Evolutionary conservation across 2,329 filamentous ascomycete genomes (phyloP), one percentile per base, ranked within the genome.

Genomic region (Cyanodermella asteris): DNA sequence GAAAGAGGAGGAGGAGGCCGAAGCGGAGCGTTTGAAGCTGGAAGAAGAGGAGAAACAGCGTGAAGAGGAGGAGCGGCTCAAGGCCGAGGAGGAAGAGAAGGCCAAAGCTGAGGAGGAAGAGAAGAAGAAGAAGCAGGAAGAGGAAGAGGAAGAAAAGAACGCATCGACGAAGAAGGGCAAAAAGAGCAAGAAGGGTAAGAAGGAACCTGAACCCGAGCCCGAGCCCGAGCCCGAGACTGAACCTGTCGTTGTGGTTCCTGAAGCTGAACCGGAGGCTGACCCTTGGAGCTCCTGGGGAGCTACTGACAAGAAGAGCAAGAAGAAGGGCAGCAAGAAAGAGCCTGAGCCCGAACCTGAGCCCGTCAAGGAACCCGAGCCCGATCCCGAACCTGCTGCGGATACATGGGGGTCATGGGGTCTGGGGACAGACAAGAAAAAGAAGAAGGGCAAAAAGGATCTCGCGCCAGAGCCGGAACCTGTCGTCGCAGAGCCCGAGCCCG

Each of bases 101-200:
- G n/a, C n/a, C n/a, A n/a, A n/a, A n/a, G n/a, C n/a, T n/a, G n/a
- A n/a, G n/a, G n/a, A n/a, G n/a, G n/a, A n/a, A n/a, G n/a, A n/a
- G n/a, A n/a, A n/a, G n/a, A n/a, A n/a, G n/a, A n/a, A n/a, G n/a
- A n/a, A n/a, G n/a, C n/a, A n/a, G n/a, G n/a, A n/a, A n/a, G 34
- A 34, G 10, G 31, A 34, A 14, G 9, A 22, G 5, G 27, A 23
- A 10, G 20, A 19, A 6, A 40, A 43, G 10, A 40, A 48, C 12
- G 39, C 39, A 17, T 49, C 40, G 41, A 38, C 42, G 27, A 29
- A 33, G n/a, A 34, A 37, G 18, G 31, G 34, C 11, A 45, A 50
- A 32, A 53, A 55, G 25, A 43, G 50, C 21, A 51, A 54, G 27
- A 41, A 37, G 16, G 20, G 21, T 13, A 39, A 38, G 23, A 38